phyloP scores from a whole-genome alignment of 805 yeast genomes.

The Kuraishia molischiana region DNA sequence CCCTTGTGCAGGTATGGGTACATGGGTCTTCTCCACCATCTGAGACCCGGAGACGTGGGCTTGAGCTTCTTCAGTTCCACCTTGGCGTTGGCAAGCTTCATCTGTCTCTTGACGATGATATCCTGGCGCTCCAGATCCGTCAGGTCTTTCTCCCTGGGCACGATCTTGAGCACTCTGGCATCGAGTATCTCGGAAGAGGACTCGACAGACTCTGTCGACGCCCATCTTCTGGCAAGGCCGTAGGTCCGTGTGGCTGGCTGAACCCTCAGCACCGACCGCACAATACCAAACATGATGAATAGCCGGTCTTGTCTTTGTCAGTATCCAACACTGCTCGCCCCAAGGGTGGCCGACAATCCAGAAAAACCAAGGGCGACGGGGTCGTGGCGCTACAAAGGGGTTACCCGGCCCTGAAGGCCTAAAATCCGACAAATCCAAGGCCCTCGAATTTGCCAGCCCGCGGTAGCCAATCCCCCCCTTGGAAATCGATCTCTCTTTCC shows the following conservation, averaged over 20 bases:
- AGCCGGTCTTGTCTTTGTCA: no score
- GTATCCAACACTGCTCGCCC: no score
- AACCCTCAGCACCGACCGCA: no score
- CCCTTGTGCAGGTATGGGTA: conserved; percentile 86
- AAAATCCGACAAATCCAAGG: not conserved
- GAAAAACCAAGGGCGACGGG: no score
- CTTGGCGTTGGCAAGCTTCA: conserved; percentile 59
- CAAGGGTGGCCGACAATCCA: no score
- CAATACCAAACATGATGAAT: no score
- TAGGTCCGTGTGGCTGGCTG: no score
- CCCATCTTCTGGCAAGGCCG: not conserved
- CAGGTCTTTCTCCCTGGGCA: conserved; percentile 34
- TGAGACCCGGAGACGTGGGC: conserved; percentile 77
- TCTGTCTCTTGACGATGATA: conserved; percentile 57
- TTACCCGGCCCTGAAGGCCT: not conserved
- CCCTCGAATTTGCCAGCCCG: not conserved
- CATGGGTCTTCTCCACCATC: conserved; percentile 84
- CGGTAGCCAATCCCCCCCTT: not conserved
- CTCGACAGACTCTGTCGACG: not conserved
- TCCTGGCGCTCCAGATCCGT: conserved; percentile 80
- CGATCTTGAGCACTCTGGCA: conserved; percentile 20
- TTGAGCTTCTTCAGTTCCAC: conserved; percentile 68
- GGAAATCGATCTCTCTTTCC: no score
- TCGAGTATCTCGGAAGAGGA: not conserved
- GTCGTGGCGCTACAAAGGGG: no score